These are phyloP conservation scores for Arachis stenosperma DNA, from an alignment of 306 rosid genomes.

Conservation along the genomic window DNA sequence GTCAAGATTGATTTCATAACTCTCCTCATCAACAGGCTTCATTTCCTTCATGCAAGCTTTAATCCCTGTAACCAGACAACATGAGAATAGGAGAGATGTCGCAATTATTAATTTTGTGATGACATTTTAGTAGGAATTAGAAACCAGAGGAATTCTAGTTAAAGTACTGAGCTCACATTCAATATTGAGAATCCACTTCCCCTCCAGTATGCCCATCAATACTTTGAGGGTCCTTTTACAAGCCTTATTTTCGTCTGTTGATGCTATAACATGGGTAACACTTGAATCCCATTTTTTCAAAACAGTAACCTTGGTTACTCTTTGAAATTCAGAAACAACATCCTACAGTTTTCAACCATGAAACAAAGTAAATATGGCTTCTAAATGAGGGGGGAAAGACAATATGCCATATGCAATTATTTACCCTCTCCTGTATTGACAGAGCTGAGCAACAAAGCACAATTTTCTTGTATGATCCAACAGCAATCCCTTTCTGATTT, in stretches of 20 bases:
- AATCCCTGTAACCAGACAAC: slow-evolving; percentile 64
- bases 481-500: slow-evolving; percentile 41
- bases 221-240: slow-evolving; percentile 94
- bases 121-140: neutral
- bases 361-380: slow-evolving; percentile 13
- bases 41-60: slow-evolving; percentile 65
- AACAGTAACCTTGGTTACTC: slow-evolving; percentile 60
- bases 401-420: slow-evolving; percentile 23
- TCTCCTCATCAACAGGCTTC: slow-evolving; percentile 70
- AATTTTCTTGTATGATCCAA: slow-evolving; percentile 61
- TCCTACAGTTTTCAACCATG: slow-evolving; percentile 57
- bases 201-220: slow-evolving; percentile 85
- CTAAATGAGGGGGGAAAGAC: neutral
- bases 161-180: slow-evolving; percentile 57
- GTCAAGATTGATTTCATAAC: slow-evolving; percentile 70
- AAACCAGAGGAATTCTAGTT: slow-evolving; percentile 11
- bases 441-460: slow-evolving; percentile 92
- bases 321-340: slow-evolving; percentile 70
- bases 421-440: slow-evolving; percentile 75
- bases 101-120: neutral
- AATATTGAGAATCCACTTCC: slow-evolving; percentile 84
- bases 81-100: slow-evolving; percentile 1
- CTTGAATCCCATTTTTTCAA: slow-evolving; percentile 76
- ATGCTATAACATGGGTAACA: slow-evolving; percentile 87
- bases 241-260: slow-evolving; percentile 81